Evolutionary conservation across 352 stramenopile species (phyloP).

Genomic region (Phytophthora fragariaefolia): DNA sequence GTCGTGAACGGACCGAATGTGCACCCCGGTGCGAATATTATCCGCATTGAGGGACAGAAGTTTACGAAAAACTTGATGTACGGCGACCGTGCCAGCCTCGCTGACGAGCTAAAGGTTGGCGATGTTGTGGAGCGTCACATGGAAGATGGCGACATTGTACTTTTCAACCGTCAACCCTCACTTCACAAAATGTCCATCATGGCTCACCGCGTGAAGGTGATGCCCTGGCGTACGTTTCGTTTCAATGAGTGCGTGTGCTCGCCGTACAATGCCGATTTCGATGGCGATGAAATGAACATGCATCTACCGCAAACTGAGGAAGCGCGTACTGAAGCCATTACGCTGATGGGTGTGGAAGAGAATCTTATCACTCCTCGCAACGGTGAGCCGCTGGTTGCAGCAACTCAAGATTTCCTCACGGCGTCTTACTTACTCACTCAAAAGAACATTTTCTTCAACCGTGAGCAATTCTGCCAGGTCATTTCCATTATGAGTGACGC

Average conservation of each 20-base stretch:
- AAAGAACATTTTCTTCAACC: conserved; percentile 98
- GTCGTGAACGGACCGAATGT: conserved; percentile 96
- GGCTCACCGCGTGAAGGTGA: conserved; percentile 91
- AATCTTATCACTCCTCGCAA: conserved; percentile 99
- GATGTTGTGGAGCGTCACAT: conserved; percentile 99
- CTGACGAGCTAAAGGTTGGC: conserved; percentile 95
- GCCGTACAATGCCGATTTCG: conserved; percentile 99
- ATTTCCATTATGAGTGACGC: conserved; percentile 96
- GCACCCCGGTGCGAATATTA: conserved; percentile 97
- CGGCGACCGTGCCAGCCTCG: conserved; percentile 93
- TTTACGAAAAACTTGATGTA: conserved; percentile 94
- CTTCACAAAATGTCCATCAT: conserved; percentile 99
- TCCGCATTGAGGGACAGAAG: conserved; percentile 85
- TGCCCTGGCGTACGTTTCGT: conserved; percentile 98
- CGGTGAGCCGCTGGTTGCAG: conserved; percentile 97
- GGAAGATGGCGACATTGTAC: conserved; percentile 98
- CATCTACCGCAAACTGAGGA: conserved; percentile 99
- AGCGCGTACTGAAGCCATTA: conserved; percentile 95
- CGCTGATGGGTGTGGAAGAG: conserved; percentile 98
- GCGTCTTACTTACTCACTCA: conserved; percentile 98
- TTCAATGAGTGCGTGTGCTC: conserved; percentile 99
- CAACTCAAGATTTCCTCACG: conserved; percentile 99
- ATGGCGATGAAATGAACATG: conserved; percentile 99
- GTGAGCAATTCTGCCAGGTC: conserved; percentile 96
- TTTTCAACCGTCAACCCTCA: conserved; percentile 99